Conservation (phyloP, 768 basidiomycete species). For the Suillus cothurnatus region DNA sequence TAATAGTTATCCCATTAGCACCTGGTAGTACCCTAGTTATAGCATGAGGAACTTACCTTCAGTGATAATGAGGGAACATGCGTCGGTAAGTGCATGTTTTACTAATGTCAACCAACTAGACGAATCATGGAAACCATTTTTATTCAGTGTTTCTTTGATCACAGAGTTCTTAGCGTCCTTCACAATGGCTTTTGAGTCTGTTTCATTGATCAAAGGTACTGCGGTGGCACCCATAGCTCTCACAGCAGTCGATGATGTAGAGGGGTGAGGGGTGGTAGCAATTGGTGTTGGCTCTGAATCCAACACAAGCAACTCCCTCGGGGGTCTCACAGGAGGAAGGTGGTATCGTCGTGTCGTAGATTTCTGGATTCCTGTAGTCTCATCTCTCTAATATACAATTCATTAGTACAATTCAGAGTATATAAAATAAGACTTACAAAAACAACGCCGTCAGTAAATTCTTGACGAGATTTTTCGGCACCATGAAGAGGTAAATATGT, state of each 20-base stretch:
- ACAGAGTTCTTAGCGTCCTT: background rate
- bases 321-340: background rate
- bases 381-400: background rate
- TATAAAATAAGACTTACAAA: background rate
- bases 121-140: background rate
- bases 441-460: no score
- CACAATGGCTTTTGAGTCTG: background rate
- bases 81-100: background rate
- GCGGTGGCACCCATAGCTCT: background rate
- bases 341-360: background rate
- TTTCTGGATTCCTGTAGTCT: background rate
- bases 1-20: no score
- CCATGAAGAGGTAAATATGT: no score
- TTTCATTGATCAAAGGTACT: background rate
- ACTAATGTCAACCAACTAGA: background rate
- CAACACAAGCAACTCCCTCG: background rate
- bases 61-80: no score
- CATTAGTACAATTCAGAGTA: background rate
- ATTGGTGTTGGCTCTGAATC: background rate
- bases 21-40: no score
- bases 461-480: no score
- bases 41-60: no score
- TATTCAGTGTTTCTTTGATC: background rate
- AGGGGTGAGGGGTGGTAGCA: background rate
- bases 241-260: background rate